Percentiles rank a stretch among this genome's conserved stretches.
Evolutionary conservation across 805 yeast species (phyloP).

Genomic region (Kregervanrija pseudodelftensis): DNA sequence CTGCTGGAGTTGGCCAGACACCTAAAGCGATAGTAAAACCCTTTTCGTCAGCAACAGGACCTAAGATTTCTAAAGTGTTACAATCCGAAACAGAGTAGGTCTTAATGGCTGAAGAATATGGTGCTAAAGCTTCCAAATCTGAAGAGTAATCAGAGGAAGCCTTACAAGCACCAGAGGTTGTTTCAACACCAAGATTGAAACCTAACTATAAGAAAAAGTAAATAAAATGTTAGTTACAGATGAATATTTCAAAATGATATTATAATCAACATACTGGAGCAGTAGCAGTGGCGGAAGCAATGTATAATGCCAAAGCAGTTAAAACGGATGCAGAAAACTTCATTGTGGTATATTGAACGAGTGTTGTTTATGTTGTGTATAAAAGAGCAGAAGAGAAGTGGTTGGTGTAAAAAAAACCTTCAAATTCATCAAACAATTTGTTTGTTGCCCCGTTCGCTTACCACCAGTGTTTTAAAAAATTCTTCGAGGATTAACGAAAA

Average conservation of each 20-base stretch:
- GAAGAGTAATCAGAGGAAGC: conserved; percentile 56
- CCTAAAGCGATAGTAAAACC: conserved; percentile 78
- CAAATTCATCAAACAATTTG: no score
- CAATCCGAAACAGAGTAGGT: conserved; percentile 93
- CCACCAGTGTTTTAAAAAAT: no score
- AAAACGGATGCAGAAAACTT: conserved; percentile 20
- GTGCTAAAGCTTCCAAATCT: conserved; percentile 56
- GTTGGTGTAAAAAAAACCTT: no score
- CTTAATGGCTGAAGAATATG: conserved; percentile 62
- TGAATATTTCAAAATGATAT: conserved; percentile 3
- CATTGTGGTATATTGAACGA: conserved; percentile 12
- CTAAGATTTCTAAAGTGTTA: conserved; percentile 76
- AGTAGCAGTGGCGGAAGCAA: conserved; percentile 18
- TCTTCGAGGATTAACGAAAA: no score
- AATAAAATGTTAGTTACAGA: conserved; percentile 2
- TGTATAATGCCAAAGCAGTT: conserved; percentile 16
- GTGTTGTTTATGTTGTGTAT: neutral
- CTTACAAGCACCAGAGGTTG: conserved; percentile 71
- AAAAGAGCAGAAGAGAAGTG: no score
- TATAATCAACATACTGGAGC: conserved; percentile 8
- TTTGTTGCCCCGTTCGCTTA: no score
- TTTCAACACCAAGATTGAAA: conserved; percentile 80
- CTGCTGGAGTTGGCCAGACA: conserved; percentile 88
- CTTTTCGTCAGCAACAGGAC: conserved; percentile 77
- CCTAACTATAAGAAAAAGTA: conserved; percentile 37